Evolutionary conservation across 495 filamentous ascomycete species (phyloP).

Genomic region (Aspergillus nidulans): DNA sequence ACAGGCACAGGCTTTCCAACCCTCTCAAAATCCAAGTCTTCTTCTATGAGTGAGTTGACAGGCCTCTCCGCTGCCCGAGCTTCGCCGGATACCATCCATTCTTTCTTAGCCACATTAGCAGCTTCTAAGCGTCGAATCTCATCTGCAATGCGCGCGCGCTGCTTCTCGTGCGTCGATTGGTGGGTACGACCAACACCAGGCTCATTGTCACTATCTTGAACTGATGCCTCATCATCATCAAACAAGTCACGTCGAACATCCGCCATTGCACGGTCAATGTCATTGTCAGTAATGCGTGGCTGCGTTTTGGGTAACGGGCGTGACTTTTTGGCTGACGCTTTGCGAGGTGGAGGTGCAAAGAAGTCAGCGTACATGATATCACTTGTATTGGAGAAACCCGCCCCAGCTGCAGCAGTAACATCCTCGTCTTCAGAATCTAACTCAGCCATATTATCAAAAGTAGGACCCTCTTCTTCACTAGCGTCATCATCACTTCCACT

Average conservation of each 20-base stretch:
- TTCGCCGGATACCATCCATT: constrained; percentile 90
- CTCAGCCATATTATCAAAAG: constrained; percentile 66
- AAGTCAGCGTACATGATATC: constrained; percentile 85
- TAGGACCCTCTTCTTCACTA: constrained; percentile 70
- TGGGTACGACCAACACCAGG: constrained; percentile 46
- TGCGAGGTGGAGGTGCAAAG: constrained; percentile 77
- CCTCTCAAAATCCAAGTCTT: constrained; percentile 93
- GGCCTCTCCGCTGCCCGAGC: constrained; percentile 77
- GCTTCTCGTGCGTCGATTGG: constrained; percentile 79
- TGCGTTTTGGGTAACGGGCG: constrained; percentile 50
- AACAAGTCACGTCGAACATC: constrained; percentile 90
- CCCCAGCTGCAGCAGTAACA: constrained; percentile 36
- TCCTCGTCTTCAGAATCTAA: constrained; percentile 55
- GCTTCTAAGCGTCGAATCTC: constrained; percentile 89
- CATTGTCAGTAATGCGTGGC: constrained; percentile 46
- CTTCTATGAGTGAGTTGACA: constrained; percentile 85
- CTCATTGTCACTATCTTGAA: constrained; percentile 45
- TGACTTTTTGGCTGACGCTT: constrained; percentile 49
- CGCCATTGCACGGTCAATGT: constrained; percentile 82
- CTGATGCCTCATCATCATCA: constrained; percentile 67
- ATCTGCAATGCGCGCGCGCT: constrained; percentile 76
- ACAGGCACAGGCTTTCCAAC: constrained; percentile 94
- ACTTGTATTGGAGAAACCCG: constrained; percentile 67
- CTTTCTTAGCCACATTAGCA: constrained; percentile 82
- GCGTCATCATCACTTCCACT: constrained; percentile 63